Evolutionary conservation across 768 basidiomycete genomes (phyloP).

Genomic region (Dentipellis sp.): DNA sequence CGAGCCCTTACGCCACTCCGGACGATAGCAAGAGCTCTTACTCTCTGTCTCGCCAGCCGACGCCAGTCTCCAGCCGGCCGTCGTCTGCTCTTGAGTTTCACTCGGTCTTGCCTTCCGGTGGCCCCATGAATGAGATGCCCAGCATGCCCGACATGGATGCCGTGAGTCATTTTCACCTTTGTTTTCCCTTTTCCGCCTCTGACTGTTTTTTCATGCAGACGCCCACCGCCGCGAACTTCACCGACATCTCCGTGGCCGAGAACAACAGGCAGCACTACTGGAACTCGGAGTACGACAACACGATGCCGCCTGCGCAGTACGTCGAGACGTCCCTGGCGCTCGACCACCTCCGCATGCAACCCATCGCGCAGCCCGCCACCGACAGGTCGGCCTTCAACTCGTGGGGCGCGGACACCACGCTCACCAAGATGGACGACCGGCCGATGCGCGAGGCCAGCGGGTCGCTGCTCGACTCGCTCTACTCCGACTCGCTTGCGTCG

Average conservation of each 20-base stretch:
- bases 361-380: not conserved
- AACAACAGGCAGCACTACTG: conserved; percentile 4
- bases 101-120: not conserved
- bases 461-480: not conserved
- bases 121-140: too few species aligned
- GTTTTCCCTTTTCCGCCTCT: too few species aligned
- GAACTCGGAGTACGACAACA: not conserved
- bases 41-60: not conserved
- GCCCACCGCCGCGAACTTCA: conserved; percentile 18
- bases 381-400: not conserved
- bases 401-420: not conserved
- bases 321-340: not conserved
- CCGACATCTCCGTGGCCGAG: conserved; percentile 2
- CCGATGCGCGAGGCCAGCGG: not conserved
- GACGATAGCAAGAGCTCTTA: not conserved
- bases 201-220: conserved; percentile 15
- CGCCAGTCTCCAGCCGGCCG: not conserved
- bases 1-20: not conserved
- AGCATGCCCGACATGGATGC: not conserved
- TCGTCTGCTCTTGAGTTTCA: not conserved
- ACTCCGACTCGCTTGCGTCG: not conserved
- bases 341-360: not conserved
- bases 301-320: not conserved
- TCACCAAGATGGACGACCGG: not conserved
- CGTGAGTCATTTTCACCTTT: not conserved